Evolutionary conservation across 2,329 filamentous ascomycete genomes (phyloP).

Genomic region (Ustilaginoidea virens): DNA sequence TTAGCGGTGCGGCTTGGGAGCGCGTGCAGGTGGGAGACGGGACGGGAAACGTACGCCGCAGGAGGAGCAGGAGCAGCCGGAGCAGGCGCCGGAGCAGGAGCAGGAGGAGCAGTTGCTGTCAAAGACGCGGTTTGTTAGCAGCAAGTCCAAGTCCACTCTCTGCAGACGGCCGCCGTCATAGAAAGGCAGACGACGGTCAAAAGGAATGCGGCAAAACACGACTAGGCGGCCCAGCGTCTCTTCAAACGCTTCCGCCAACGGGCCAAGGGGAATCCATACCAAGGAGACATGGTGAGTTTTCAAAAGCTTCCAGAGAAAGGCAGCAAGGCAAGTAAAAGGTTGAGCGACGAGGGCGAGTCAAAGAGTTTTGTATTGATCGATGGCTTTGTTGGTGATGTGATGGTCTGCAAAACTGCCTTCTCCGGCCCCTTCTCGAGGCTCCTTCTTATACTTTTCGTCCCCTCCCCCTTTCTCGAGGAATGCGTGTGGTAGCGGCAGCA

Average conservation of each 20-base stretch:
- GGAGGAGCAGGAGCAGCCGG: constrained; percentile 10
- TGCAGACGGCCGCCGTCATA: background rate
- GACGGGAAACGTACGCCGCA: constrained; percentile 11
- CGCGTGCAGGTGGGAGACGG: no score
- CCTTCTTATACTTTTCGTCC: constrained; percentile 5
- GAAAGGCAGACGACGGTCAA: constrained; percentile 1
- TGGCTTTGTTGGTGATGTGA: background rate
- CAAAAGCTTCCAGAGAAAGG: background rate
- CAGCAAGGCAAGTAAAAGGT: no score
- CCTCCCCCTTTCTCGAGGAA: no score
- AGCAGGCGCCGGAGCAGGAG: constrained; percentile 10
- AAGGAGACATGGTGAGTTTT: constrained; percentile 7
- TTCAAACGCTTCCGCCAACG: background rate
- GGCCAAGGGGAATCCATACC: constrained; percentile 3
- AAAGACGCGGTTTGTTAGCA: constrained; percentile 1
- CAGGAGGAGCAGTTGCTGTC: constrained; percentile 9
- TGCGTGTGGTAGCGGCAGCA: no score
- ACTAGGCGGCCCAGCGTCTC: background rate
- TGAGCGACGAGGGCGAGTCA: background rate
- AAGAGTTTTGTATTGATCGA: background rate
- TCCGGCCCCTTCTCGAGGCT: background rate
- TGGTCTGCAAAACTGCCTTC: background rate
- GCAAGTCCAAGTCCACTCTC: background rate
- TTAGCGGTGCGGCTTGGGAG: no score
- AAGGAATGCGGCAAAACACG: background rate